A percentile compares a stretch with the other conserved stretches of the same genome.
These are phyloP conservation scores for Podaxis carcinomalis DNA, from an alignment of 768 basidiomycete species.

Conservation along the genomic window DNA sequence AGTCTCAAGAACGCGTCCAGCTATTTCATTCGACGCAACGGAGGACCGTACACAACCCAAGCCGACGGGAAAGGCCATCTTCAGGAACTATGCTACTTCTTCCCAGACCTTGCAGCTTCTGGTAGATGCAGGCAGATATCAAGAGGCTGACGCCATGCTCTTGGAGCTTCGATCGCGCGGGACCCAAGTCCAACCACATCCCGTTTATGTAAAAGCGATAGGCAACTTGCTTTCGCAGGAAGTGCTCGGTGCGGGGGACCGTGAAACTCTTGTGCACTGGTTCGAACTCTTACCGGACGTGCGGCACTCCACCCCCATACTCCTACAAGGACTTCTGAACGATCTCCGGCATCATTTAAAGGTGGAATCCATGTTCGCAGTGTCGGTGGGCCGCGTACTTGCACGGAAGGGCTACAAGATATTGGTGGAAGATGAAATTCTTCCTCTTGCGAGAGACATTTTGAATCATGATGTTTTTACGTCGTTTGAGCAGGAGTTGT, in stretches of 20 bases:
- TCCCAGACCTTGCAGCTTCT: slow-evolving; percentile 15
- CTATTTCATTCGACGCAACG: background rate
- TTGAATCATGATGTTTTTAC: slow-evolving; percentile 10
- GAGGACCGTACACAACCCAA: background rate
- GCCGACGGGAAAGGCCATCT: background rate
- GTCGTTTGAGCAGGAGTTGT: slow-evolving; percentile 15
- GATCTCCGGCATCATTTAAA: slow-evolving; percentile 1
- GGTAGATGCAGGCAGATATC: slow-evolving; percentile 23
- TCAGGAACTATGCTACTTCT: slow-evolving; percentile 8
- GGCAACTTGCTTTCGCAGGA: slow-evolving; percentile 23
- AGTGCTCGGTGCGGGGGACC: background rate
- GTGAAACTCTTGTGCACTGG: slow-evolving; percentile 27
- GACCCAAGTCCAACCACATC: slow-evolving; percentile 29
- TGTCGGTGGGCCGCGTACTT: slow-evolving; percentile 38
- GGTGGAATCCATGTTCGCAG: slow-evolving; percentile 30
- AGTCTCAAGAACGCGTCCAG: background rate
- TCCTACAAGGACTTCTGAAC: background rate
- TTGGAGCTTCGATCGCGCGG: slow-evolving; percentile 35
- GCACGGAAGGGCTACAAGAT: slow-evolving; percentile 41
- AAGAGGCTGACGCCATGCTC: slow-evolving; percentile 28
- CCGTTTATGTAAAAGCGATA: slow-evolving; percentile 34
- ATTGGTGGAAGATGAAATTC: slow-evolving; percentile 19
- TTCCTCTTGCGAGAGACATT: slow-evolving; percentile 20
- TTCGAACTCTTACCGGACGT: slow-evolving; percentile 19
- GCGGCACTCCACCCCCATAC: background rate